Evolutionary conservation across 176 grass and related monocot genomes (phyloP).

Genomic region (Triticum dicoccoides): DNA sequence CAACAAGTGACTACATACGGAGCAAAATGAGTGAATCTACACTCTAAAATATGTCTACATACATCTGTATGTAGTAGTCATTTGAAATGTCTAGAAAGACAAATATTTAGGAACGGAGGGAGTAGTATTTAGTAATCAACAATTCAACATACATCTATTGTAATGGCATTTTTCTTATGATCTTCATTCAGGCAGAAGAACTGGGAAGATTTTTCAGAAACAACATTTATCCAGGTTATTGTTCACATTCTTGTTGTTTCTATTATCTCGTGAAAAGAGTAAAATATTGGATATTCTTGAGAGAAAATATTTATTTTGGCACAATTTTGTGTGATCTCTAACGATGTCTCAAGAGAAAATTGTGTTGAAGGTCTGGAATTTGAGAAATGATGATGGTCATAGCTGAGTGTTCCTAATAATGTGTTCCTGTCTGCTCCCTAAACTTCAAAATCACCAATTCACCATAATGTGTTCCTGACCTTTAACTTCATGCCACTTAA

Average conservation of each 20-base stretch:
- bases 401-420: not conserved
- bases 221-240: constrained; percentile 98
- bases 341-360: constrained; percentile 3
- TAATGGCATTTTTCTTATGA: not conserved
- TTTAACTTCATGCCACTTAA: constrained; percentile 6
- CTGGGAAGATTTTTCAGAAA: constrained; percentile 98
- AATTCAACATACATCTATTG: constrained; percentile 2
- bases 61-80: too few species aligned
- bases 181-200: constrained; percentile 79
- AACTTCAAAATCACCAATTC: constrained; percentile 1
- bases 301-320: not conserved
- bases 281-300: constrained; percentile 11
- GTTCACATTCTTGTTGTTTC: constrained; percentile 21
- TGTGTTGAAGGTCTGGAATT: not conserved
- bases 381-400: not conserved
- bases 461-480: not conserved
- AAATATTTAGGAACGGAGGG: too few species aligned
- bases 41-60: too few species aligned
- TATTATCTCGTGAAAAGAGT: constrained; percentile 18
- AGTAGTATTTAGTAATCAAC: constrained; percentile 9
- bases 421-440: not conserved
- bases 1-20: too few species aligned
- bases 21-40: too few species aligned
- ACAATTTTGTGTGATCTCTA: constrained; percentile 1
- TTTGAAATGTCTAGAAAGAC: too few species aligned